Conservation (phyloP, 2,329 filamentous ascomycete species). For the Stagonosporopsis tanaceti region DNA sequence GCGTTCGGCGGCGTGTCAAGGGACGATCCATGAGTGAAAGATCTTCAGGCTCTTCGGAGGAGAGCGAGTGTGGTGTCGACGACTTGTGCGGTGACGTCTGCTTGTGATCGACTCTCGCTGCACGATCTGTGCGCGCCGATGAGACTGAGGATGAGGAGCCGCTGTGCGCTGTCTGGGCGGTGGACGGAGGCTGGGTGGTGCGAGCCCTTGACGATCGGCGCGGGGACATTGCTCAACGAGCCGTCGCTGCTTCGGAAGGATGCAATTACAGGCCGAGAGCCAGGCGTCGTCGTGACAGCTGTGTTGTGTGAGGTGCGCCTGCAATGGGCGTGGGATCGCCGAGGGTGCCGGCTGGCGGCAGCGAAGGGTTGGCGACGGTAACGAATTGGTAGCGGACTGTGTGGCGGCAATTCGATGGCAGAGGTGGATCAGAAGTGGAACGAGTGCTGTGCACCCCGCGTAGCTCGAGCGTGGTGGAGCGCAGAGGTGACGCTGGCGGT, state of each 20-base stretch:
- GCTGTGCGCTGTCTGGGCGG: constrained; percentile 74
- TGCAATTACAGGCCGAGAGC: constrained; percentile 2
- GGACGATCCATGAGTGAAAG: constrained; percentile 68
- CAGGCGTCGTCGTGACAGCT: constrained; percentile 6
- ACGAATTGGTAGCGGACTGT: constrained; percentile 18
- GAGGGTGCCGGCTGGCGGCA: constrained; percentile 23
- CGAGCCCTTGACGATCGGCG: constrained; percentile 93
- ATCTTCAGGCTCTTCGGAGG: constrained; percentile 72
- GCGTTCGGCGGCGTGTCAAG: constrained; percentile 79
- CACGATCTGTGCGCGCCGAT: constrained; percentile 78
- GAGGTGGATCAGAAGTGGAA: constrained; percentile 17
- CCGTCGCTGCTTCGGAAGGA: constrained; percentile 9
- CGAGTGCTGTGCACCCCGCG: constrained; percentile 18
- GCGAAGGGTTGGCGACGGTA: constrained; percentile 14
- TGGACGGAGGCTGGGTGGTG: constrained; percentile 72
- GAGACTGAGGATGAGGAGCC: constrained; percentile 76
- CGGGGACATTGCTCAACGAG: constrained; percentile 64
- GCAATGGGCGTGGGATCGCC: constrained; percentile 18
- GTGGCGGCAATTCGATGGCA: constrained; percentile 23
- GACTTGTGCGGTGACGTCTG: constrained; percentile 77
- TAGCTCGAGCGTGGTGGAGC: constrained; percentile 32
- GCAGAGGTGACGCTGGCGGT: constrained; percentile 41
- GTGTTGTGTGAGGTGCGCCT: constrained; percentile 25
- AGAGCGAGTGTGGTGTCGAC: constrained; percentile 74
- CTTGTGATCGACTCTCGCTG: constrained; percentile 75